Conservation (phyloP, 768 basidiomycete genomes). For the Naematelia encephala region DNA sequence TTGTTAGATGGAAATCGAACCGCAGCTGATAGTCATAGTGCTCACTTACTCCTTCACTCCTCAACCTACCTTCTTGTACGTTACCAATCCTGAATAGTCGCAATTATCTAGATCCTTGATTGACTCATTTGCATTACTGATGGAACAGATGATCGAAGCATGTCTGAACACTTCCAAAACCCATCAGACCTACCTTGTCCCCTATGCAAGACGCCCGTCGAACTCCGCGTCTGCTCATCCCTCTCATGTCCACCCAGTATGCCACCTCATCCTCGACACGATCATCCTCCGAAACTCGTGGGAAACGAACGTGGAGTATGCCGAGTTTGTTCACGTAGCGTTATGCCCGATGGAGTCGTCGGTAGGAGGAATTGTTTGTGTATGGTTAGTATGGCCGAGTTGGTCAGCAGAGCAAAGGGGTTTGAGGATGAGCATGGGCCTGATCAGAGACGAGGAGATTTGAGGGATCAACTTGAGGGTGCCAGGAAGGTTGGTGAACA, state of each 20-base stretch:
- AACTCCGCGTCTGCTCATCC: conserved; percentile 8
- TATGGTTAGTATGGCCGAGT: conserved; percentile 8
- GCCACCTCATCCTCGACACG: conserved; percentile 14
- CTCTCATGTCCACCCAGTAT: not conserved
- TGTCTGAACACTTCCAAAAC: conserved; percentile 2
- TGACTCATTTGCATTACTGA: not conserved
- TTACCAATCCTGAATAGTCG: not conserved
- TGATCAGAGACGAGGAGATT: not conserved
- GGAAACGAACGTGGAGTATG: conserved; percentile 14
- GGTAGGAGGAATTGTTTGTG: conserved; percentile 20
- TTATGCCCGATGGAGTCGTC: conserved; percentile 12
- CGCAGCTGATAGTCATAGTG: conserved; percentile 6
- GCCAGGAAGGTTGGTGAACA: not conserved
- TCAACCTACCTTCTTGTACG: conserved; percentile 17
- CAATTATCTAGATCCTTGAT: not conserved
- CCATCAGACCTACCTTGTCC: not conserved
- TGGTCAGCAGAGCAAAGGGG: conserved; percentile 4
- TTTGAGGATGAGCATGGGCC: not conserved
- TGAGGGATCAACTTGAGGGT: not conserved
- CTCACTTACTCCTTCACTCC: conserved; percentile 9
- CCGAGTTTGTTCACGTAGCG: conserved; percentile 6
- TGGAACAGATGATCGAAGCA: not conserved
- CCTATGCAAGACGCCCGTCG: conserved; percentile 7
- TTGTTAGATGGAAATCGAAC: not conserved
- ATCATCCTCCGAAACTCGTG: conserved; percentile 14